Evolutionary conservation across 2,329 filamentous ascomycete genomes (phyloP).

Genomic region (Aspergillus calidoustus): DNA sequence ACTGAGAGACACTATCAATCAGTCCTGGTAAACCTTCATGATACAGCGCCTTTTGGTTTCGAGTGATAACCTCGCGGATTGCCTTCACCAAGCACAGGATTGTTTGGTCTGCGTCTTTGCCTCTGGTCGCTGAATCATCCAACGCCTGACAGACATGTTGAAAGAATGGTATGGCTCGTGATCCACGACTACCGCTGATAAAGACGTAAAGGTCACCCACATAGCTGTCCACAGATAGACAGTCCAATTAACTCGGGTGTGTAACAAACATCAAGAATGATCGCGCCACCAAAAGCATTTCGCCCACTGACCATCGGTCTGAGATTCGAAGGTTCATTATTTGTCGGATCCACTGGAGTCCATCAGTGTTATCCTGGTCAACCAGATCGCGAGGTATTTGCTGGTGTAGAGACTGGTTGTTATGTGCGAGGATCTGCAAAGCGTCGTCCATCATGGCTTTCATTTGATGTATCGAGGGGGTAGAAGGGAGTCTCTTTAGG

Average conservation of each 20-base stretch:
- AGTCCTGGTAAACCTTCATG: not conserved
- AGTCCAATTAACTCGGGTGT: not conserved
- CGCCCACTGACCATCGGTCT: not conserved
- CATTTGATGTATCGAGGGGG: not conserved
- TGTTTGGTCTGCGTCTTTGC: not conserved
- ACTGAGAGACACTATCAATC: not conserved
- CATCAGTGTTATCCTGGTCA: not conserved
- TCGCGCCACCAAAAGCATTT: not conserved
- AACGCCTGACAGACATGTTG: not conserved
- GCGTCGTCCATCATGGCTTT: not conserved
- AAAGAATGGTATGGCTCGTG: not conserved
- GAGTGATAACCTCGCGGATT: not conserved
- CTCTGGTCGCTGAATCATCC: not conserved
- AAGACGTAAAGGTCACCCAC: constrained; percentile 3
- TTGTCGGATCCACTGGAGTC: constrained; percentile 1
- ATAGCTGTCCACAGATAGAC: constrained; percentile 4
- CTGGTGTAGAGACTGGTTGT: not conserved
- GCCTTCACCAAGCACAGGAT: not conserved
- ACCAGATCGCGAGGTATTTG: constrained; percentile 4
- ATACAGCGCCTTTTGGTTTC: not conserved
- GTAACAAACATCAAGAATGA: not conserved
- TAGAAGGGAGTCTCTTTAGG: not conserved
- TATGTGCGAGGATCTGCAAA: not conserved
- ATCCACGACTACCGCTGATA: not conserved
- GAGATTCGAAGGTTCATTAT: not conserved